Conservation (phyloP, 345 rosid species). For the Populus simonii region DNA sequence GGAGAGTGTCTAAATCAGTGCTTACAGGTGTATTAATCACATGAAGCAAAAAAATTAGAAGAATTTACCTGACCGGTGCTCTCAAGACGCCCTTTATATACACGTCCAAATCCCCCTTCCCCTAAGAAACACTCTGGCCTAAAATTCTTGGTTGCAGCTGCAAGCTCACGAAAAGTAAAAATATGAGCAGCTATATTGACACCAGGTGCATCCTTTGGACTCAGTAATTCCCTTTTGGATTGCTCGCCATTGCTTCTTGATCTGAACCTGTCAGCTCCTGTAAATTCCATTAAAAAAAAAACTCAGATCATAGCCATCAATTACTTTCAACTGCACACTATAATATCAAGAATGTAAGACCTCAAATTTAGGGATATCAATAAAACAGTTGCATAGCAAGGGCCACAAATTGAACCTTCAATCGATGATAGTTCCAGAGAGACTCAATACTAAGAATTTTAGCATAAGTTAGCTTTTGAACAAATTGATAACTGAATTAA, state of each 20-base stretch:
- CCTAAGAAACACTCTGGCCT: conserved; percentile 87
- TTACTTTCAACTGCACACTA: background rate
- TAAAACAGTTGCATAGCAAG: conserved; percentile 6
- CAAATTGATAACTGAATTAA: conserved; percentile 2
- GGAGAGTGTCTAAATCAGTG: background rate
- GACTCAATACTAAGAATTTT: background rate
- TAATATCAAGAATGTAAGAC: background rate
- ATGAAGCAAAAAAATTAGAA: background rate
- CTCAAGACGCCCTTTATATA: conserved; percentile 84
- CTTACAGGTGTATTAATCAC: background rate
- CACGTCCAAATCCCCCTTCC: conserved; percentile 98
- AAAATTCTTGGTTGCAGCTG: conserved; percentile 86
- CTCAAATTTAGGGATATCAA: background rate
- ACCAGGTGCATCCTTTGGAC: conserved; percentile 55
- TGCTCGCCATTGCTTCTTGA: conserved; percentile 60
- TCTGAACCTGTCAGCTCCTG: conserved; percentile 75
- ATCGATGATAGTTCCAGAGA: background rate
- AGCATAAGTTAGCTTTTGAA: background rate
- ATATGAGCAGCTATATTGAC: conserved; percentile 80
- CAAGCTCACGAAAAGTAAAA: conserved; percentile 86
- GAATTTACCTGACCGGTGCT: conserved; percentile 83
- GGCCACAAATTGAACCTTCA: background rate
- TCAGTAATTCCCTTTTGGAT: conserved; percentile 54
- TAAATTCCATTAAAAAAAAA: conserved; percentile 33
- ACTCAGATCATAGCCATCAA: conserved; percentile 1